Conservation (phyloP, 495 filamentous ascomycete species). For the Neurospora sp. region DNA sequence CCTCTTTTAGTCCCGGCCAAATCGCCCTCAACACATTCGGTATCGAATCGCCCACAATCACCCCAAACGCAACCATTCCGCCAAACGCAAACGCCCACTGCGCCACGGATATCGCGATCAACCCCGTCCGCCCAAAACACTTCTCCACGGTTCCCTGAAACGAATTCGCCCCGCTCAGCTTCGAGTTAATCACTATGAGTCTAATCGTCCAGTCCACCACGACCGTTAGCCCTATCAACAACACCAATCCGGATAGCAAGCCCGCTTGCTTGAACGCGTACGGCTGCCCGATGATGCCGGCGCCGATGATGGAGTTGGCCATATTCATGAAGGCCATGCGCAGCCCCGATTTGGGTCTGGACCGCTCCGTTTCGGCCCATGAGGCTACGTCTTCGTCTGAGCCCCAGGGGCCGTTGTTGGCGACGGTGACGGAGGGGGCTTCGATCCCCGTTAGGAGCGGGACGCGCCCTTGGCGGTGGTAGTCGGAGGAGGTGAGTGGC, state of each 20-base stretch:
- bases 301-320: slow-evolving; percentile 97
- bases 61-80: slow-evolving; percentile 95
- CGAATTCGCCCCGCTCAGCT: slow-evolving; percentile 79
- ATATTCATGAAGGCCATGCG: slow-evolving; percentile 84
- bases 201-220: slow-evolving; percentile 95
- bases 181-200: slow-evolving; percentile 91
- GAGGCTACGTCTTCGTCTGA: slow-evolving; percentile 34
- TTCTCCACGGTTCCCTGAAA: slow-evolving; percentile 93
- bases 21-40: slow-evolving; percentile 76
- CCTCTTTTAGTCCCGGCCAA: slow-evolving; percentile 64
- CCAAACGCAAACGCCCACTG: slow-evolving; percentile 99
- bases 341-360: slow-evolving; percentile 39
- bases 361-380: slow-evolving; percentile 33
- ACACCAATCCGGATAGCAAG: slow-evolving; percentile 63
- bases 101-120: slow-evolving; percentile 82
- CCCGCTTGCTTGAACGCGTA: slow-evolving; percentile 92
- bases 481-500: slow-evolving; percentile 17
- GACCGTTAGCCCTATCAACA: slow-evolving; percentile 70
- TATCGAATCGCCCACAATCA: slow-evolving; percentile 93
- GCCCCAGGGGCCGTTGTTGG: slow-evolving; percentile 35
- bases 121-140: slow-evolving; percentile 79
- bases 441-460: slow-evolving; percentile 80
- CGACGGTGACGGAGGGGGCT: slow-evolving; percentile 79
- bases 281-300: slow-evolving; percentile 94
- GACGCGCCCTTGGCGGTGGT: slow-evolving; percentile 35